Evolutionary conservation across 78 protist genomes (phyloP).

Genomic region (Planoprotostelium fungivorum): DNA sequence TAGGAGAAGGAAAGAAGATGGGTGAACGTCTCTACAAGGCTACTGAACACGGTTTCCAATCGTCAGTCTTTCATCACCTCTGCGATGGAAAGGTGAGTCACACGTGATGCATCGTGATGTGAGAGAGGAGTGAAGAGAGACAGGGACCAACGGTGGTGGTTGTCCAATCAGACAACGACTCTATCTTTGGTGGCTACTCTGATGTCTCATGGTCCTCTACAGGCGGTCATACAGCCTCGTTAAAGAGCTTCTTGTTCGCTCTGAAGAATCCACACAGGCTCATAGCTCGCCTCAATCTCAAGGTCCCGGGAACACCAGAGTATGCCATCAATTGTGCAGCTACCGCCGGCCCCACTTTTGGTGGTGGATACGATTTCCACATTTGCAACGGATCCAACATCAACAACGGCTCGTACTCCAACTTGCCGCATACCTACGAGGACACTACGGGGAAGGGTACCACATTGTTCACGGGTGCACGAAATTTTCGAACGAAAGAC

Average conservation of each 20-base stretch:
- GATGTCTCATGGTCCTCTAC: background rate
- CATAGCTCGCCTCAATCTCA: too few species aligned
- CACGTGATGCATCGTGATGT: too few species aligned
- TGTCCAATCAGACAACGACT: background rate
- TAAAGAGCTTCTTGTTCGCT: background rate
- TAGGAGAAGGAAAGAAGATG: background rate
- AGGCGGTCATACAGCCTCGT: background rate
- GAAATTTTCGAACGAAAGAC: too few species aligned
- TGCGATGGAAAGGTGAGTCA: background rate
- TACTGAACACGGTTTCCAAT: background rate
- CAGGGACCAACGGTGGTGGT: background rate
- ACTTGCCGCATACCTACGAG: too few species aligned
- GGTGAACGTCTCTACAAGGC: background rate
- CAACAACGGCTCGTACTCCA: too few species aligned
- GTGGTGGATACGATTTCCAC: too few species aligned
- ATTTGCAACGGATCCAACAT: too few species aligned
- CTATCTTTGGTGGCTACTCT: background rate
- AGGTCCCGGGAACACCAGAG: too few species aligned
- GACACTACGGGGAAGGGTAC: too few species aligned
- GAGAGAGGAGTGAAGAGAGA: background rate
- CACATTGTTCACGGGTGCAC: too few species aligned
- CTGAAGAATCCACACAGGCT: background rate
- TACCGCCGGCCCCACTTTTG: too few species aligned
- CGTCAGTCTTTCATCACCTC: background rate
- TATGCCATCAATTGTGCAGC: too few species aligned